Evolutionary conservation across 176 grass and related monocot species (phyloP).

Genomic region (Elymus sibiricus): DNA sequence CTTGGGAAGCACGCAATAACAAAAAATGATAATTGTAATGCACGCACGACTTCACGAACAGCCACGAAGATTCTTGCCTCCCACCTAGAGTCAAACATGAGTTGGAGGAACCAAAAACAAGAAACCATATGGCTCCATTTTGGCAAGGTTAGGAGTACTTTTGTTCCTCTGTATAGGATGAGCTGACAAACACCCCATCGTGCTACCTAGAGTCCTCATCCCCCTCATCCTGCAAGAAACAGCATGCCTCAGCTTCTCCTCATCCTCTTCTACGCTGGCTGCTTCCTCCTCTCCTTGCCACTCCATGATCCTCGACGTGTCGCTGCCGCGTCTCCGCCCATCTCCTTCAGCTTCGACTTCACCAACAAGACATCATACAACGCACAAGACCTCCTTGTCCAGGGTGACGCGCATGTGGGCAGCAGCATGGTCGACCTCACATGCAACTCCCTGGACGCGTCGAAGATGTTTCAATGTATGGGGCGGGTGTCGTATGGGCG

Average conservation of each 20-base stretch:
- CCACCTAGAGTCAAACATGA: no score
- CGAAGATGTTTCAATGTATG: neutral
- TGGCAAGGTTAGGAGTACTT: neutral
- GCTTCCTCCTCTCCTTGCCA: neutral
- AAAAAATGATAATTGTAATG: no score
- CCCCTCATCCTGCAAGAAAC: neutral
- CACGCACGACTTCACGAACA: no score
- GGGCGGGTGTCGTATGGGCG: neutral
- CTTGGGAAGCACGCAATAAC: no score
- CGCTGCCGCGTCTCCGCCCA: neutral
- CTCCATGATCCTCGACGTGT: neutral
- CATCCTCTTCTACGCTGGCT: neutral
- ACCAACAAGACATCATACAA: neutral
- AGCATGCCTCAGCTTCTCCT: neutral
- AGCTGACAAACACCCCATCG: neutral
- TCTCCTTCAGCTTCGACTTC: slow-evolving; percentile 3
- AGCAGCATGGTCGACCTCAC: neutral
- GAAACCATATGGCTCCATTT: no score
- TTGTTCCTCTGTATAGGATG: no score
- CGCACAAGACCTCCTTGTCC: neutral
- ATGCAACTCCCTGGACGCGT: neutral
- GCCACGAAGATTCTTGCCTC: no score
- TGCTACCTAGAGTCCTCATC: neutral
- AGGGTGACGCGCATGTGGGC: neutral
- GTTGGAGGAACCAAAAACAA: no score